These are phyloP conservation scores for Ceratocystis alfenasii DNA, from an alignment of 2,329 filamentous ascomycete species.

Conservation along the genomic window DNA sequence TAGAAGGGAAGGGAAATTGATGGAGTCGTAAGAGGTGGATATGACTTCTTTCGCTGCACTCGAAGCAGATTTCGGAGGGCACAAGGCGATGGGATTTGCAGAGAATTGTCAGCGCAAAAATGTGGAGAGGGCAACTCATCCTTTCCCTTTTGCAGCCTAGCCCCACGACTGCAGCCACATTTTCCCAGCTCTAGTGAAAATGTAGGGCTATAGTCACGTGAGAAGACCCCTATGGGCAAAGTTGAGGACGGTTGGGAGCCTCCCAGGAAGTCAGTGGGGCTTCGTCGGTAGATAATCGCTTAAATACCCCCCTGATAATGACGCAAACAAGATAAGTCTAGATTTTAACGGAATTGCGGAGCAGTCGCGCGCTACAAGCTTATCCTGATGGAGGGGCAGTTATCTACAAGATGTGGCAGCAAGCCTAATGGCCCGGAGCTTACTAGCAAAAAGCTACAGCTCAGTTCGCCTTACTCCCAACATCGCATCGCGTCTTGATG, in stretches of 20 bases:
- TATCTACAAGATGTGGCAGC: constrained; percentile 6
- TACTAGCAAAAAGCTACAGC: not conserved
- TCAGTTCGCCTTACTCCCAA: not conserved
- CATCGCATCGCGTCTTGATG: not conserved
- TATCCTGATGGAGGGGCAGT: constrained; percentile 8
- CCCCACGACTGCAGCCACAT: constrained; percentile 10
- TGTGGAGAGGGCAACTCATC: constrained; percentile 19
- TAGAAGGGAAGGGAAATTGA: constrained; percentile 21
- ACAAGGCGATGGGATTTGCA: constrained; percentile 20
- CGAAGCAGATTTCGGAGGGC: constrained; percentile 20
- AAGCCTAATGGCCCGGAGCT: not conserved
- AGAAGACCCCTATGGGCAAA: not conserved
- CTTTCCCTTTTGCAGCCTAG: constrained; percentile 12
- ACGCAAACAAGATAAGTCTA: not conserved
- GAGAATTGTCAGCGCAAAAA: constrained; percentile 16
- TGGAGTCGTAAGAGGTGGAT: constrained; percentile 22
- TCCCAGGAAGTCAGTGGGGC: not conserved
- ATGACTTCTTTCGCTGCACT: constrained; percentile 22
- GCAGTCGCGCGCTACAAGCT: not conserved
- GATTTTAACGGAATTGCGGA: constrained; percentile 1
- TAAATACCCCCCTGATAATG: not conserved
- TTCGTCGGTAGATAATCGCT: not conserved
- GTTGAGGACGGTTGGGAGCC: not conserved
- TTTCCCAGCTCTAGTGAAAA: constrained; percentile 15
- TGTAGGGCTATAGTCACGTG: constrained; percentile 21